These are phyloP conservation scores for Peniophora sp. DNA, from an alignment of 1,284 basidiomycete genomes.

Conservation along the genomic window DNA sequence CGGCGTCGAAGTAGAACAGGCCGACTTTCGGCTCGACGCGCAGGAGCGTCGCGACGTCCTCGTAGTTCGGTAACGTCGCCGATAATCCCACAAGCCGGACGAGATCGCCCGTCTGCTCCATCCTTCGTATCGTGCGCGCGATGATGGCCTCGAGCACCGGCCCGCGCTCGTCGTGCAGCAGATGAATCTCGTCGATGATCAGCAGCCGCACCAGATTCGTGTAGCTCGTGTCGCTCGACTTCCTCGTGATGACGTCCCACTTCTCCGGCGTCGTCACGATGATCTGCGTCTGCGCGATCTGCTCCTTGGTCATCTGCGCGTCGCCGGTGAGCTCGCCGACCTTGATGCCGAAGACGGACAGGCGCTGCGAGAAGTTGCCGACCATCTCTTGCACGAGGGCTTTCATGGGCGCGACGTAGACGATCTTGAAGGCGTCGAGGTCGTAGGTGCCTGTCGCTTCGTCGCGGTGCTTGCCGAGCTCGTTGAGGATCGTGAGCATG, in stretches of 20 bases:
- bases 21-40: constrained; percentile 91
- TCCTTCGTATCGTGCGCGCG: constrained; percentile 85
- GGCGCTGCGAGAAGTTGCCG: constrained; percentile 83
- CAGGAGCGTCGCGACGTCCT: constrained; percentile 98
- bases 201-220: constrained; percentile 95
- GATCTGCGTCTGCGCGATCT: constrained; percentile 91
- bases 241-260: constrained; percentile 99
- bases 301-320: constrained; percentile 96
- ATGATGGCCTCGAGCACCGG: constrained; percentile 94
- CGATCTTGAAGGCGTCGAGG: constrained; percentile 90
- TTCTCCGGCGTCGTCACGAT: constrained; percentile 99
- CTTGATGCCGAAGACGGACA: constrained; percentile 77
- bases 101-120: constrained; percentile 92
- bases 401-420: constrained; percentile 99
- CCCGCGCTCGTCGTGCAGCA: constrained; percentile 97
- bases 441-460: constrained; percentile 82
- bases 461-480: constrained; percentile 80
- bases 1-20: constrained; percentile 94
- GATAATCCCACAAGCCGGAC: constrained; percentile 94
- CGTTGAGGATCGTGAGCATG: constrained; percentile 88
- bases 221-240: constrained; percentile 94
- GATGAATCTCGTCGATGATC: constrained; percentile 98
- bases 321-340: constrained; percentile 97
- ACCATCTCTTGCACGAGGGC: constrained; percentile 97
- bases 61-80: constrained; percentile 95